Evolutionary conservation across 2,329 filamentous ascomycete genomes (phyloP).

Genomic region (Epichloe typhina): DNA sequence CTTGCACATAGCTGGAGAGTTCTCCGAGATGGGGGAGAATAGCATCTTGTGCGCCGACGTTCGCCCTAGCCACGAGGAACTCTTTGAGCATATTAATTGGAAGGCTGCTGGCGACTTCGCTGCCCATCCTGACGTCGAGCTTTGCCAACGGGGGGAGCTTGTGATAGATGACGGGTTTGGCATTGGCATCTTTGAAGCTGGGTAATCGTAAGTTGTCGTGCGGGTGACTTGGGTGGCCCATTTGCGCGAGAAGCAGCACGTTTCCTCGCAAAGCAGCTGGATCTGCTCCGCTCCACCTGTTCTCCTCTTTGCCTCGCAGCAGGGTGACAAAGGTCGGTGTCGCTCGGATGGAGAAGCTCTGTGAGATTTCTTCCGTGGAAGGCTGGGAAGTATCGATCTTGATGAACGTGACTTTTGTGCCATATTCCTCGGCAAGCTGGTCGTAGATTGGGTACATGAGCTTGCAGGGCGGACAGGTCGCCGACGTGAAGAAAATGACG

Average conservation of each 20-base stretch:
- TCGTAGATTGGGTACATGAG: conserved; percentile 71
- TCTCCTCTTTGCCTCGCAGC: conserved; percentile 58
- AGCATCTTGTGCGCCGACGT: conserved; percentile 47
- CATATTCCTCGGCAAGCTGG: conserved; percentile 61
- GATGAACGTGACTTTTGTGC: conserved; percentile 56
- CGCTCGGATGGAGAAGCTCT: conserved; percentile 53
- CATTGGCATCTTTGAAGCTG: conserved; percentile 49
- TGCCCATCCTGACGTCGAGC: conserved; percentile 64
- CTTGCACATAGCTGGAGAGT: conserved; percentile 49
- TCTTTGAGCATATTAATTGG: conserved; percentile 50
- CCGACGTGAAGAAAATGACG: conserved; percentile 84
- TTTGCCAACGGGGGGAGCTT: conserved; percentile 72
- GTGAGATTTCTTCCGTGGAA: conserved; percentile 48
- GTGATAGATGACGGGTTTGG: conserved; percentile 56
- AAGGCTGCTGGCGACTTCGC: conserved; percentile 36
- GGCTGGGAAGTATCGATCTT: conserved; percentile 67
- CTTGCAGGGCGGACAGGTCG: conserved; percentile 76
- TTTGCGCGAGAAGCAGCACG: conserved; percentile 59
- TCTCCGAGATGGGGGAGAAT: conserved; percentile 55
- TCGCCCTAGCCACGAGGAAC: conserved; percentile 55
- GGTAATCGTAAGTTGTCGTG: conserved; percentile 62
- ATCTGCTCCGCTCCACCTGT: conserved; percentile 72
- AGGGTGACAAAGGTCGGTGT: conserved; percentile 89
- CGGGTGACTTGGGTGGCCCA: conserved; percentile 62
- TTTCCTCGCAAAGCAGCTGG: conserved; percentile 54